Evolutionary conservation across 805 yeast species (phyloP), one percentile per base, ranked within the genome.

Genomic region (Alloascoidea africana): DNA sequence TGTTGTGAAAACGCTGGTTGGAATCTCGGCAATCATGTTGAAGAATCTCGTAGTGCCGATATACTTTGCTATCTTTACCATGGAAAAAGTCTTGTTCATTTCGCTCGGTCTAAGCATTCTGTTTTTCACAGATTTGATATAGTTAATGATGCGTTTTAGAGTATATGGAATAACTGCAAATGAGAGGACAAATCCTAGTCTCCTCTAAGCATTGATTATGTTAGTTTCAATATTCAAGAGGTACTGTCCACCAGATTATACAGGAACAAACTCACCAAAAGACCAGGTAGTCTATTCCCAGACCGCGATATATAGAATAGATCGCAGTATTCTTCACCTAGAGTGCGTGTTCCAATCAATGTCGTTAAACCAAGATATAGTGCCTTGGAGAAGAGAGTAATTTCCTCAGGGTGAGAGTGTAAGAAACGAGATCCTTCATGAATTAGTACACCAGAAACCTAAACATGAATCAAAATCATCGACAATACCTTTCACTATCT

Each of bases 291-390:
- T 23, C n/a, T 34, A 32, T 32, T 63, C 0, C 85, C 83, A 27
- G 55, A 53, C 37, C 70, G 58, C 32, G 59, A 61, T 4, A 80
- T 84, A 49, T 81, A 79, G 4, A 73, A 56, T 39, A 84, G 58
- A 54, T 89, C 95, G 11, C 86, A 86, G 55, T 89, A 89, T 56
- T 89, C 96, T 52, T 89, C 97, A 1, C 98, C 98, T 17, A 91
- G 58, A 0, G 97, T 89, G 38, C 89, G 65, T 1, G 82, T 70
- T 0, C 89, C 89, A 3, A 71, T 41, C 11, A 80, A 57, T 0
- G 96, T 87, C 0, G 96, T 89, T 16, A 83, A 57, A 2, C 67
- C 54, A n/a, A 84, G 60, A 51, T 89, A 89, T 0, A 77, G 34
- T 1, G 76, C 53, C 38, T 76, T 75, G 5, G 80, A 70, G 2